A percentile compares a stretch with the other conserved stretches of the same genome.
phyloP scores from a whole-genome alignment of 441 rosid genomes.

The Aleurites moluccanus region DNA sequence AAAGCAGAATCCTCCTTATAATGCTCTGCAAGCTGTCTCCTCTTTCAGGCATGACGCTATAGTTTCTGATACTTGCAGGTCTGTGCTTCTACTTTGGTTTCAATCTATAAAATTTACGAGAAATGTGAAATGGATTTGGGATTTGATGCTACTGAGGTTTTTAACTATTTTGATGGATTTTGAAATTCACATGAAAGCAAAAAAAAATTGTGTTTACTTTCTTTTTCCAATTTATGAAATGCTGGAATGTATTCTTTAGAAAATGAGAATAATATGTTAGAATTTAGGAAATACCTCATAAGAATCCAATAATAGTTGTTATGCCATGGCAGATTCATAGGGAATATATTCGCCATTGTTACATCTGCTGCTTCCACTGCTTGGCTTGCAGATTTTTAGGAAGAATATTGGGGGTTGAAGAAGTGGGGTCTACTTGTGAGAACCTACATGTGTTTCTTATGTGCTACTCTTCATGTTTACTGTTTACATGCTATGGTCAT shows the following conservation, averaged over 20 bases:
- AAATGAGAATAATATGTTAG: not conserved
- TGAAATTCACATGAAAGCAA: not conserved
- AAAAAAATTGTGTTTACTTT: not conserved
- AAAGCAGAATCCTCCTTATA: constrained; percentile 29
- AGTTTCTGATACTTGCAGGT: constrained; percentile 53
- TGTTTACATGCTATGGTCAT: too few relatives aligned
- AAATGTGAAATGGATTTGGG: not conserved
- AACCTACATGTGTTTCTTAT: too few relatives aligned
- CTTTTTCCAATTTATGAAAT: not conserved
- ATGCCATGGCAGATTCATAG: not conserved
- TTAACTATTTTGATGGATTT: not conserved
- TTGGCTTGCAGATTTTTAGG: too few relatives aligned
- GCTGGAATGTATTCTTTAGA: not conserved
- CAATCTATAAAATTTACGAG: not conserved
- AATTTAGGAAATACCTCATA: not conserved
- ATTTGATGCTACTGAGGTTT: not conserved
- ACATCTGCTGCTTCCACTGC: too few relatives aligned
- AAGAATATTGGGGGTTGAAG: too few relatives aligned
- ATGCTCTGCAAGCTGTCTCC: constrained; percentile 34
- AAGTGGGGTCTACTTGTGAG: too few relatives aligned
- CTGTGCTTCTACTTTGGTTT: not conserved
- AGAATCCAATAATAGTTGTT: not conserved
- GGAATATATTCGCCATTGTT: too few relatives aligned
- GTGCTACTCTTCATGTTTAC: too few relatives aligned
- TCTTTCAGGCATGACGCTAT: constrained; percentile 41